Percentiles rank a stretch among this genome's conserved stretches.
Evolutionary conservation across 1,284 basidiomycete genomes (phyloP).

Genomic region (Cerrena zonata): DNA sequence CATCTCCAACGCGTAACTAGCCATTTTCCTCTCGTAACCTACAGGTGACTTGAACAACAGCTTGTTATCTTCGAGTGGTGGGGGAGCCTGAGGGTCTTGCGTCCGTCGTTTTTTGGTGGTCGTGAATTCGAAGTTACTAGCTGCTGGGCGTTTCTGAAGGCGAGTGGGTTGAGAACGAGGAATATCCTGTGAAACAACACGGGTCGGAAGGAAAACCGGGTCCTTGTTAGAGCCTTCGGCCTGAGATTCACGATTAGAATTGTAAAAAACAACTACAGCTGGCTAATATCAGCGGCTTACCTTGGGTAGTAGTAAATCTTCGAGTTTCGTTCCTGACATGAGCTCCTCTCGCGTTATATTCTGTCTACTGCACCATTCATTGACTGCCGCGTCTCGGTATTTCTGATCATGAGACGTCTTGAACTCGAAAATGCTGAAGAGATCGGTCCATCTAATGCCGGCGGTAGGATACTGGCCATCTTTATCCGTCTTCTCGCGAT

Average conservation of each 20-base stretch:
- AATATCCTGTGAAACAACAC: not conserved
- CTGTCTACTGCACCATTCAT: not conserved
- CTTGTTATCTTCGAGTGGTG: not conserved
- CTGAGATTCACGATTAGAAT: not conserved
- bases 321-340: not conserved
- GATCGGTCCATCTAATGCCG: not conserved
- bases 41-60: not conserved
- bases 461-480: not conserved
- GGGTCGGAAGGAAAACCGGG: no score
- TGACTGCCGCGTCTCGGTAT: not conserved
- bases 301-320: not conserved
- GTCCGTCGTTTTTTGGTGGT: not conserved
- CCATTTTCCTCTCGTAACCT: not conserved
- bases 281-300: not conserved
- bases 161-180: not conserved
- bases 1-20: not conserved
- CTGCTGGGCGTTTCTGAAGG: not conserved
- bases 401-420: not conserved
- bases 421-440: not conserved
- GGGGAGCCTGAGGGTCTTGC: not conserved
- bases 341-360: not conserved
- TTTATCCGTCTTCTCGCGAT: not conserved
- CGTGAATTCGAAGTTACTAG: not conserved
- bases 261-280: not conserved
- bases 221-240: no score